Evolutionary conservation across 2,329 filamentous ascomycete genomes (phyloP).

Genomic region (Sarocladium strictum): DNA sequence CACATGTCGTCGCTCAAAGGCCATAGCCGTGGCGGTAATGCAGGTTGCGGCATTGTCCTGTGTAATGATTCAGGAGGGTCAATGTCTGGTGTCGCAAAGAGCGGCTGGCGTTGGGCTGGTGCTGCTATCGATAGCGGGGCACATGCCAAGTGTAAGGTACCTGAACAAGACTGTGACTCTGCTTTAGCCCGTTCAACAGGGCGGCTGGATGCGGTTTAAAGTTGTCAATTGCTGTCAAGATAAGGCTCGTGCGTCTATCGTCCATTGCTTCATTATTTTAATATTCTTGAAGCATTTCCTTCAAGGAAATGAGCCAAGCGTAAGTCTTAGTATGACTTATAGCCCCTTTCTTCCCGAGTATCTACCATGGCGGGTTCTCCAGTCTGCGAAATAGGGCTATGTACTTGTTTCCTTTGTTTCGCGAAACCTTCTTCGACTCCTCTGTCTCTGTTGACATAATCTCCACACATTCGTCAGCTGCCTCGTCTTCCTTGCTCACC

Average conservation of each 20-base stretch:
- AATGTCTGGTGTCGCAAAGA: neutral
- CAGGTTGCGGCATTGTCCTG: slow-evolving; percentile 1
- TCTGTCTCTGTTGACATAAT: slow-evolving; percentile 83
- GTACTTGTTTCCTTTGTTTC: slow-evolving; percentile 87
- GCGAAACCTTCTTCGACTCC: slow-evolving; percentile 92
- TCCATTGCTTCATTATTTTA: neutral
- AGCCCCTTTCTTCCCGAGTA: too few species aligned
- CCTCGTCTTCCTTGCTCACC: slow-evolving; percentile 60
- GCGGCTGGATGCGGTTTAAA: too few species aligned
- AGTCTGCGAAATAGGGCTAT: slow-evolving; percentile 80
- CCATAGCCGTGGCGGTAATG: slow-evolving; percentile 43
- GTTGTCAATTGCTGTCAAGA: too few species aligned
- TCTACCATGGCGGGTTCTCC: slow-evolving; percentile 72
- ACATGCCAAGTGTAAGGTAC: slow-evolving; percentile 3
- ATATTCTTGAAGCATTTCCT: too few species aligned
- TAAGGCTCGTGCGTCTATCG: too few species aligned
- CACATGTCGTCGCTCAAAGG: slow-evolving; percentile 68
- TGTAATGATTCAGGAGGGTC: neutral
- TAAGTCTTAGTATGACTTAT: too few species aligned
- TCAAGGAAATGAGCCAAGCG: too few species aligned
- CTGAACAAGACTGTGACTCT: too few species aligned
- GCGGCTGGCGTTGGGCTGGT: neutral
- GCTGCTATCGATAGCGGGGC: slow-evolving; percentile 10
- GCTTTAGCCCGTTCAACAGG: too few species aligned
- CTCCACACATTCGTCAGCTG: slow-evolving; percentile 63